A percentile compares a stretch with the other conserved stretches of the same genome.
Evolutionary conservation across 495 filamentous ascomycete species (phyloP).

Genomic region (Cenococcum geophilum): DNA sequence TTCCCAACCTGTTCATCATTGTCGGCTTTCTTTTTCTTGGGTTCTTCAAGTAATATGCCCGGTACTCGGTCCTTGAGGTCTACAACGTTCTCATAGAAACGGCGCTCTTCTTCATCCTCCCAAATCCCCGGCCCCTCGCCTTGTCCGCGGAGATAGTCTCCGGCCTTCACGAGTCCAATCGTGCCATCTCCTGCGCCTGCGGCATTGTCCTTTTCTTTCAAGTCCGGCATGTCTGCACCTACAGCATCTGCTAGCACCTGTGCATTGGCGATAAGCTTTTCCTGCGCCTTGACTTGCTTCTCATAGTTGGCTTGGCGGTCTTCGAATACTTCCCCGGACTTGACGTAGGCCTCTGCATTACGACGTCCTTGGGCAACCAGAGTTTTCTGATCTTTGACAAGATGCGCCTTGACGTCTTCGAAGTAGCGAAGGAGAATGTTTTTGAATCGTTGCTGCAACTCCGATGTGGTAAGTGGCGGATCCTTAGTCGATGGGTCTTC

Average conservation of each 20-base stretch:
- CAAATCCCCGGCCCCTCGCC: conserved; percentile 94
- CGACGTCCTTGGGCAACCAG: conserved; percentile 76
- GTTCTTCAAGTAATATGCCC: conserved; percentile 84
- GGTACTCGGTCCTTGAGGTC: conserved; percentile 96
- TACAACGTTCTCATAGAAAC: conserved; percentile 94
- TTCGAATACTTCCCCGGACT: conserved; percentile 97
- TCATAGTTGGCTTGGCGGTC: conserved; percentile 95
- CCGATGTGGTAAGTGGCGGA: conserved; percentile 63
- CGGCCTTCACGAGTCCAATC: conserved; percentile 89
- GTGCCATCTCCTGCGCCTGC: conserved; percentile 58
- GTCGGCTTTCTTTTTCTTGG: conserved; percentile 87
- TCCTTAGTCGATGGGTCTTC: conserved; percentile 48
- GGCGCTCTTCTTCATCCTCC: conserved; percentile 97
- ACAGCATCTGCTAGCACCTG: conserved; percentile 85
- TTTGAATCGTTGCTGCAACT: conserved; percentile 78
- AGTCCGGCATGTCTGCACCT: conserved; percentile 88
- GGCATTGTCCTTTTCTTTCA: conserved; percentile 72
- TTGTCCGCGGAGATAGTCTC: conserved; percentile 85
- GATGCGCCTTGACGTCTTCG: conserved; percentile 84
- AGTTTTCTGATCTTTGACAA: conserved; percentile 82
- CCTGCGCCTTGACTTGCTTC: conserved; percentile 82
- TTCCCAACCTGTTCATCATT: conserved; percentile 42
- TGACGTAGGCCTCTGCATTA: conserved; percentile 97
- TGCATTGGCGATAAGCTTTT: conserved; percentile 84
- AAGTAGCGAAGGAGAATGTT: conserved; percentile 87